Base-by-base conservation (phyloP, 257 asterid species). In the Solanum raphanifolium region DNA sequence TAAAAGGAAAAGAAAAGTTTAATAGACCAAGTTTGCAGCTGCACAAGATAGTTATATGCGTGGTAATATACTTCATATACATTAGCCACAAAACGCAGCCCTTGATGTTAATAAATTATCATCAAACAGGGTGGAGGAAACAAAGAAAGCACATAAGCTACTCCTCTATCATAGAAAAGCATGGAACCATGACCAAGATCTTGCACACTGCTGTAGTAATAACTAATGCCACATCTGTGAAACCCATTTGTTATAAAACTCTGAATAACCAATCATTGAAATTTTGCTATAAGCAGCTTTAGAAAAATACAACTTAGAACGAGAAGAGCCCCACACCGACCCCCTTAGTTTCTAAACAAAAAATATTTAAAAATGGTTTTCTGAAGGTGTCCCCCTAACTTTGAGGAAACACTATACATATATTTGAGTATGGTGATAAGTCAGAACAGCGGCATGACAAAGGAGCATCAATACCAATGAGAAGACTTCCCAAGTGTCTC, bases 1-100 rank as follows among this genome's bases (percentile, higher is more conserved):
- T 97, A 89, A 13, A 84, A 58, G 62, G 18, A 78, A 88, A 86
- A 27, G 66, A 68, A 79, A 72, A 46, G 43, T 23, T 82, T 82
- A 82, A 48, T 29, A 82, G 85, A 82, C 86, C 86, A 48, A 48
- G 41, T 52, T 18, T 82, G 69, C 31, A 82, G 85, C 65, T 9
- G 69, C 71, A 46, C 41, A 48, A 29, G 71, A 48, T 29, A 48
- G 43, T 48, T 82, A 18, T 82, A 6, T 13, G 31, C 3, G 18
- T 43, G 39, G 66, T 39, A 79, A 41, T 78, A 27, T 41, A 41
- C 36, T 78, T 75, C 84, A 25, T n/a, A 41, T 4, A 41, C 13
- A 41, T 39, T 39, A 39, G 7, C 65, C 84, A 78, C 84, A 41
- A 71, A 79, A 16, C 5, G 6, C 43, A 16, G 69, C 31, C 68